Evolutionary conservation across 352 stramenopile genomes (phyloP), one percentile per base, ranked within the genome.

Genomic region (Globisporangium apiculatum): DNA sequence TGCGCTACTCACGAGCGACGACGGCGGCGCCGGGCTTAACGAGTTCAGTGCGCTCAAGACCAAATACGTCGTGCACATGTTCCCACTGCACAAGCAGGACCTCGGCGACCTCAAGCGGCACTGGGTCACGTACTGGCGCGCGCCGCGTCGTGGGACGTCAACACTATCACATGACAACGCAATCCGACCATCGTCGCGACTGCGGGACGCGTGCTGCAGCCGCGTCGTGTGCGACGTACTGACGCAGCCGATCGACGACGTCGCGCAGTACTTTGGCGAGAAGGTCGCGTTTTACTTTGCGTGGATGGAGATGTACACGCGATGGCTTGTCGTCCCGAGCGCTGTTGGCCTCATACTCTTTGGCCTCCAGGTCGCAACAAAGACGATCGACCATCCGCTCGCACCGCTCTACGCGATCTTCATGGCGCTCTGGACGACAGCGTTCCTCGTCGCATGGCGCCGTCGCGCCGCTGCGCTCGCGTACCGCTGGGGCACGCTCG

Each of bases 231-330:
- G 41, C 6, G 51, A 65, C 8, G 55, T 77, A 7, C 57, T 96
- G 15, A 58, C 72, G 4, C 87, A 96, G 67, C 89, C 89, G 3
- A 73, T 97, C 42, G 84, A 97, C 56, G 60, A 85, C 35, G 82
- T 97, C 9, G 82, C 83, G 36, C 74, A 94, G 60, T 97, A 97
- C 70, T 97, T 95, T 60, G 91, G 91, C 15, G 88, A 97, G 56
- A 79, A 83, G 6, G 66, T 96, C 12, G 90, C 87, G 17, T 97
- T 96, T 64, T 97, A 97, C 68, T 97, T 97, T 68, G 91, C 89
- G 38, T 97, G 87, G 79, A 77, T 95, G 64, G 84, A 94, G 57
- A 78, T 96, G 65, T 97, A 97, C 74, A 97, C 91, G 17, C 79
- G 73, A 15, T 95, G 89, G 84, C 81, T 97, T 5, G 50, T 96